Evolutionary conservation across 2,329 filamentous ascomycete species (phyloP).

Genomic region (Ophiostoma populinum): DNA sequence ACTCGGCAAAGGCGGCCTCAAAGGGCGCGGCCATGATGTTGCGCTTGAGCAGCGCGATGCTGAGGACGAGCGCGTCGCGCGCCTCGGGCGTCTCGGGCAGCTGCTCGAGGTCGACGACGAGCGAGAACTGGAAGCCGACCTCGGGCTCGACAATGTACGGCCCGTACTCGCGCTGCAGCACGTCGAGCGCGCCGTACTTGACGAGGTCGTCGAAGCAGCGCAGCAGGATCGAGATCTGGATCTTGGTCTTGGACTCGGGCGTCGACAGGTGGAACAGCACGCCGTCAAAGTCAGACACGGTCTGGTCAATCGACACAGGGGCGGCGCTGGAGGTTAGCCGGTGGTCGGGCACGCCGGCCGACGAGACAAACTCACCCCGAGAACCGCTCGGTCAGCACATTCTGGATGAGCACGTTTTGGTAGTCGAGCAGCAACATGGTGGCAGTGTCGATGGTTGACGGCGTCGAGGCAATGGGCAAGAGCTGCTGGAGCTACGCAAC

Average conservation of each 20-base stretch:
- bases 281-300: slow-evolving; percentile 96
- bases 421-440: slow-evolving; percentile 92
- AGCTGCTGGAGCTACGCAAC: slow-evolving; percentile 1
- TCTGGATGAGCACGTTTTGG: slow-evolving; percentile 95
- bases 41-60: slow-evolving; percentile 84
- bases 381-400: slow-evolving; percentile 87
- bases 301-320: slow-evolving; percentile 85
- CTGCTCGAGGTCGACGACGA: slow-evolving; percentile 74
- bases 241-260: slow-evolving; percentile 82
- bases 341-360: no score
- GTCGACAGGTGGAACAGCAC: slow-evolving; percentile 98
- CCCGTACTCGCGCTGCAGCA: slow-evolving; percentile 89
- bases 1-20: slow-evolving; percentile 89
- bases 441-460: slow-evolving; percentile 10
- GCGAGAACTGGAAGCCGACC: slow-evolving; percentile 87
- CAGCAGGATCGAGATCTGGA: slow-evolving; percentile 85
- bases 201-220: slow-evolving; percentile 89
- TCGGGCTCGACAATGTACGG: slow-evolving; percentile 78
- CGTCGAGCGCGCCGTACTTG: slow-evolving; percentile 78
- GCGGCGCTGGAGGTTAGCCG: slow-evolving; percentile 49
- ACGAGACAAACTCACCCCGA: slow-evolving; percentile 69
- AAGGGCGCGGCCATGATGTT: slow-evolving; percentile 98
- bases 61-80: slow-evolving; percentile 68
- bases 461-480: no score
- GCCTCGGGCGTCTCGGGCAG: slow-evolving; percentile 67